Evolutionary conservation across 2,329 filamentous ascomycete genomes (phyloP).

Genomic region (Nigrospora sphaerica): DNA sequence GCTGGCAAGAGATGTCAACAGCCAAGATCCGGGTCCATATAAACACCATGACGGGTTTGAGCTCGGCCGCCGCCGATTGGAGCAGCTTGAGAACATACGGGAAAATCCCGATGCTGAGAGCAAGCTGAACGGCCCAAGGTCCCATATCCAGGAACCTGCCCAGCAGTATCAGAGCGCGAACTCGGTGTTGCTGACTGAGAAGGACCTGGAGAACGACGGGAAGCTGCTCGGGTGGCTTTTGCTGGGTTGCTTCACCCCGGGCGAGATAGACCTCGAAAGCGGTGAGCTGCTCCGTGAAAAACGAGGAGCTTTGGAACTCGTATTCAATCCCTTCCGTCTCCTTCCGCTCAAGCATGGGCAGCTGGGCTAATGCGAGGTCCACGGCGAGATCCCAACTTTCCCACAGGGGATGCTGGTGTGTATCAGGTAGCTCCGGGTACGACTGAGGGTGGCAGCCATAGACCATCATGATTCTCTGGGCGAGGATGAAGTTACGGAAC

Average conservation of each 20-base stretch:
- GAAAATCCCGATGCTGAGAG: conserved; percentile 95
- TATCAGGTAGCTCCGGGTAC: conserved; percentile 85
- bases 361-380: conserved; percentile 85
- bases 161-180: conserved; percentile 83
- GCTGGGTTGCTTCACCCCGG: conserved; percentile 70
- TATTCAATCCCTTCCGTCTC: conserved; percentile 70
- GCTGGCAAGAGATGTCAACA: conserved; percentile 89
- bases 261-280: conserved; percentile 94
- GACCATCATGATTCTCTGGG: conserved; percentile 90
- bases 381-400: conserved; percentile 96
- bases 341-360: conserved; percentile 77
- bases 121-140: conserved; percentile 97
- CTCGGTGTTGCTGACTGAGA: conserved; percentile 87
- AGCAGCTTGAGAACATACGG: conserved; percentile 96
- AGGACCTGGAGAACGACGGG: conserved; percentile 95
- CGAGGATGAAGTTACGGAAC: conserved; percentile 91
- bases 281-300: conserved; percentile 94
- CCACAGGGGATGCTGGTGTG: conserved; percentile 91
- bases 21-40: conserved; percentile 97
- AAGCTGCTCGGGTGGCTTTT: conserved; percentile 86
- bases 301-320: conserved; percentile 88
- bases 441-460: conserved; percentile 95
- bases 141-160: conserved; percentile 92
- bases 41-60: conserved; percentile 99
- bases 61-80: conserved; percentile 86